Percentiles rank a stretch among this genome's conserved stretches.
Evolutionary conservation across 176 grass and related monocot species (phyloP).

Genomic region (Aegilops tauschii): DNA sequence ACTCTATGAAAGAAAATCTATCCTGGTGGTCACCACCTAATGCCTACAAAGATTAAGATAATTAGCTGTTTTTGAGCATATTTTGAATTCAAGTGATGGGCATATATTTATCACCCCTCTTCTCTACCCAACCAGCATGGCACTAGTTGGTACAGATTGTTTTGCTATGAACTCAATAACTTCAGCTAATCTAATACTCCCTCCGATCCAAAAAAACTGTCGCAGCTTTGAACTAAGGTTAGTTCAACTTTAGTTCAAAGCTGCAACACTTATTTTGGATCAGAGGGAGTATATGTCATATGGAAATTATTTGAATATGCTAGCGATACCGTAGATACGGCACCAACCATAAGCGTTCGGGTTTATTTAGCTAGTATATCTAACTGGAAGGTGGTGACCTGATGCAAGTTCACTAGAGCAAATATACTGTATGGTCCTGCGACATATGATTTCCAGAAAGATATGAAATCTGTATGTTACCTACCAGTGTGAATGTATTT

Average conservation of each 20-base stretch:
- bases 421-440: neutral
- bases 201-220: too few relatives aligned
- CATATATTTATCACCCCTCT: neutral
- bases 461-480: neutral
- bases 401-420: conserved; percentile 18
- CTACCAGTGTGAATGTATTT: conserved; percentile 98
- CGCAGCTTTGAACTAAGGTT: too few relatives aligned
- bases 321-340: neutral
- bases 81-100: neutral
- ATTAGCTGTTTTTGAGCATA: neutral
- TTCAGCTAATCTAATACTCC: neutral
- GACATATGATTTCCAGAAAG: neutral
- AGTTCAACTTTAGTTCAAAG: too few relatives aligned
- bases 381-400: neutral
- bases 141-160: neutral
- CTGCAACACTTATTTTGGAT: too few relatives aligned
- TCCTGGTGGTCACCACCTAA: neutral
- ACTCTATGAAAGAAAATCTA: neutral
- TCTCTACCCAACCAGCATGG: neutral
- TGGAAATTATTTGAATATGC: neutral
- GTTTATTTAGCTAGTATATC: neutral
- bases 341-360: neutral
- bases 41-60: neutral
- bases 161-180: neutral
- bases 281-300: neutral